Conservation (phyloP, 139 green algal genomes). For the Closterium sp. region DNA sequence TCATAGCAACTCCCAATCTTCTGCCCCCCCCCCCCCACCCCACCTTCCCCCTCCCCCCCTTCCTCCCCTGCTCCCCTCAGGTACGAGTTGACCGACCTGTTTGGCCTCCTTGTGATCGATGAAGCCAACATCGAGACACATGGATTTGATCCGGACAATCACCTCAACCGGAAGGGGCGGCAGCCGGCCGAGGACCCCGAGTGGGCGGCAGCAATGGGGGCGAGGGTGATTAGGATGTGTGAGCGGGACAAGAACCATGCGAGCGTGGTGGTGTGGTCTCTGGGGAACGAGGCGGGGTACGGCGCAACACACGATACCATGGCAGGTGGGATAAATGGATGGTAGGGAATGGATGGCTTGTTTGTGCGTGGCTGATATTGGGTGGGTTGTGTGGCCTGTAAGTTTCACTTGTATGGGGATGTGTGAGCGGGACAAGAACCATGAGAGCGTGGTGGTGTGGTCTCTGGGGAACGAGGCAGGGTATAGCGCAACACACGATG, state of each 20-base stretch:
- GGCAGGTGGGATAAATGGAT: slow-evolving; percentile 29
- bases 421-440: no score
- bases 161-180: not conserved
- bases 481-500: no score
- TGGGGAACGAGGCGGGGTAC: slow-evolving; percentile 92
- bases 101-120: slow-evolving; percentile 89
- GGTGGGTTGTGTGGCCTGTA: no score
- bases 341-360: no score
- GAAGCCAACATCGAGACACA: slow-evolving; percentile 98
- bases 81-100: slow-evolving; percentile 54
- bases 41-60: no score
- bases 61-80: not conserved
- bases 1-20: no score
- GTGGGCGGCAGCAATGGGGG: slow-evolving; percentile 37
- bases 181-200: slow-evolving; percentile 47
- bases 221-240: slow-evolving; percentile 62
- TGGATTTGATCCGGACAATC: slow-evolving; percentile 79
- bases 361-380: no score
- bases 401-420: no score
- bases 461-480: no score
- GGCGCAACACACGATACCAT: slow-evolving; percentile 54
- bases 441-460: no score
- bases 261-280: slow-evolving; percentile 86
- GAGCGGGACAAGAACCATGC: slow-evolving; percentile 85
- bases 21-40: no score